phyloP scores from a whole-genome alignment of 257 asterid genomes.

The Nyctanthes arbortristis region DNA sequence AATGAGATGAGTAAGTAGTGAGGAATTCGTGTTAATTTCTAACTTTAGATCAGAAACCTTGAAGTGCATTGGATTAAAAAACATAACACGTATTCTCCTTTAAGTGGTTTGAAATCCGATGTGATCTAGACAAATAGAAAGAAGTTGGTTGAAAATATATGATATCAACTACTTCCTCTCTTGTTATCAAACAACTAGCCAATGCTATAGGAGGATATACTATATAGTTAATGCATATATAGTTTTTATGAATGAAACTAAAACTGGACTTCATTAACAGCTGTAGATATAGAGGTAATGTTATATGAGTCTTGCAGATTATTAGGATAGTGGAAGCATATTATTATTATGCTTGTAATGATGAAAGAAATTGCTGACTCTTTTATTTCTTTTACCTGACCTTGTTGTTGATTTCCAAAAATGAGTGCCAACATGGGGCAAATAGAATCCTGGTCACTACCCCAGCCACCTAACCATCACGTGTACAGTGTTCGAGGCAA shows the following conservation, averaged over 20 bases:
- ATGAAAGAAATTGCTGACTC: not conserved
- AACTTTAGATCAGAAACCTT: not conserved
- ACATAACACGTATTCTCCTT: not conserved
- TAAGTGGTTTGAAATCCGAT: not conserved
- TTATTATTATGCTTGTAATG: not conserved
- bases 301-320: not conserved
- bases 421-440: too few relatives aligned
- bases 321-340: not conserved
- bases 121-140: not conserved
- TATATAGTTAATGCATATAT: not conserved
- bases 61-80: not conserved
- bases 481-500: too few relatives aligned
- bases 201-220: constrained; percentile 5
- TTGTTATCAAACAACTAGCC: not conserved
- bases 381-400: not conserved
- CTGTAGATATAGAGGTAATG: not conserved
- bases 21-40: not conserved
- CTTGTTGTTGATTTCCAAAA: too few relatives aligned
- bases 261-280: not conserved
- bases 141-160: not conserved
- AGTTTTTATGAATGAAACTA: not conserved
- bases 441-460: too few relatives aligned
- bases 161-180: not conserved
- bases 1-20: not conserved
- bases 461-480: too few relatives aligned